Base-by-base conservation (phyloP, 2,329 filamentous ascomycete genomes). In the Tolypocladium ovalisporum region DNA sequence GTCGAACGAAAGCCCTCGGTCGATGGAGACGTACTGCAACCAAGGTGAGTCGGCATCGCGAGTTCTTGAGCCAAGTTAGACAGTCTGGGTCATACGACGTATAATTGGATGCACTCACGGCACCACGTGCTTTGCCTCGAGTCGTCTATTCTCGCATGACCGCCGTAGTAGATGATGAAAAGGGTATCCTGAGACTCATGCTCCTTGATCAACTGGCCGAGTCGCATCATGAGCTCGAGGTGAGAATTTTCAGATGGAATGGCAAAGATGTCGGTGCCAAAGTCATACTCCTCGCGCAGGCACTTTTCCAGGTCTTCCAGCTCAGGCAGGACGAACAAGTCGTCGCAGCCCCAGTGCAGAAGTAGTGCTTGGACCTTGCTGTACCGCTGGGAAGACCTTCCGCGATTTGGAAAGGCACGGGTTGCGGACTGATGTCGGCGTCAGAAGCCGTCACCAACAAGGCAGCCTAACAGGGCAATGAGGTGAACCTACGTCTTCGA, bases 81-180 rank as follows among this genome's bases (percentile, higher is more conserved):
- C 17, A 8, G 8, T 12, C 19, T 3, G 22, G 22, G 27, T 10
- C 10, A 13, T 36, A 34, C 32, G 17, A 13, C 13, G 27, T 17
- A 40, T 22, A 4, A 13, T n/a, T 19, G 27, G 24, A 9, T 54
- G 12, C 52, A 78, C 77, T 71, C 71, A 80, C 73, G 80, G 65
- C 80, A 83, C 80, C 81, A 83, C 9, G 80, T 82, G 66, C 80
- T 83, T 63, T 83, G 80, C 54, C 80, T 73, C 27, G 80, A 80
- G 59, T 82, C 79, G 58, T 84, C 81, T 58, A 84, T 84, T 60
- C 77, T 76, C 3, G 81, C 81, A 65, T 84, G 81, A 0, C 81
- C 81, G 13, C 80, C 81, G 57, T 84, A 84, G 65, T 84, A 84
- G 19, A 84, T 69, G 10, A 84, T 65, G 61, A 84, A 82, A 1